Evolutionary conservation across 2,329 filamentous ascomycete genomes (phyloP).

Genomic region (Xylariales sp.): DNA sequence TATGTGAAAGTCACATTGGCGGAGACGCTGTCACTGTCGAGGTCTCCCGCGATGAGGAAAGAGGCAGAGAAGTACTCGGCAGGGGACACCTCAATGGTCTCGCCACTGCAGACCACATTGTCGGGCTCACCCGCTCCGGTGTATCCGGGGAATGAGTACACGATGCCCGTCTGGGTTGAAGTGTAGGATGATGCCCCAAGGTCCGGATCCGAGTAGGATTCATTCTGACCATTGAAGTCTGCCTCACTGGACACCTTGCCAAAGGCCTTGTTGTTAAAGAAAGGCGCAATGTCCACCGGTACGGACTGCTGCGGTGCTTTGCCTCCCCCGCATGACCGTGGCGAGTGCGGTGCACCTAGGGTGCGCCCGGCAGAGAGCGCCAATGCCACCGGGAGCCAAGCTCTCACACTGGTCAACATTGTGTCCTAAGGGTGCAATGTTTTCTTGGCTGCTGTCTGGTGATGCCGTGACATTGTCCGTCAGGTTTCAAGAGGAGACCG

Average conservation of each 20-base stretch:
- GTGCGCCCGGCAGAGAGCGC: no score
- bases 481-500: no score
- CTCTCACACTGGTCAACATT: no score
- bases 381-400: no score
- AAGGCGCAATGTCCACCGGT: slow-evolving; percentile 24
- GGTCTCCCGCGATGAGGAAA: slow-evolving; percentile 37
- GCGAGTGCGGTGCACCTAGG: no score
- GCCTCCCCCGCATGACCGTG: no score
- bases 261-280: slow-evolving; percentile 45
- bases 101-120: slow-evolving; percentile 38
- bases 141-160: slow-evolving; percentile 38
- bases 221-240: slow-evolving; percentile 35
- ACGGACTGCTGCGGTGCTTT: no score
- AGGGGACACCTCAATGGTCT: slow-evolving; percentile 28
- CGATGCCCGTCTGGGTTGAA: slow-evolving; percentile 33
- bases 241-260: slow-evolving; percentile 38
- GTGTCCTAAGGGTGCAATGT: no score
- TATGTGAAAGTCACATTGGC: slow-evolving; percentile 39
- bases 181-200: slow-evolving; percentile 27
- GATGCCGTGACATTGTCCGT: no score
- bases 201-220: slow-evolving; percentile 34
- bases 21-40: slow-evolving; percentile 29
- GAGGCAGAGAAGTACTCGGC: slow-evolving; percentile 35
- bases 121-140: slow-evolving; percentile 27
- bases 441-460: no score